These are phyloP conservation scores for Pluteus cervinus DNA, from an alignment of 768 basidiomycete genomes.

Conservation along the genomic window DNA sequence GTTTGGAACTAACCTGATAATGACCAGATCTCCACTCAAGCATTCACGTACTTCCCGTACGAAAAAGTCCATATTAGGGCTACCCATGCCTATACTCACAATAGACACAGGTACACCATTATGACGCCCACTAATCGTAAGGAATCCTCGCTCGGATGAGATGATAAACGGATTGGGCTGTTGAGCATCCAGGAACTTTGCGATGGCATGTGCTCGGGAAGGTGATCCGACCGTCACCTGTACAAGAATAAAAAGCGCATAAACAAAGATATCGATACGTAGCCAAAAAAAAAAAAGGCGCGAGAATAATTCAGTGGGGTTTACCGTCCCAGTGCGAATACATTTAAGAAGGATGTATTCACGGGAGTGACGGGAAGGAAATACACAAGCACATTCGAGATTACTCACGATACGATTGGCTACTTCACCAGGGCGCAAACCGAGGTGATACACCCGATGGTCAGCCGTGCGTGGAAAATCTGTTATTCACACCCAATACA, in stretches of 20 bases:
- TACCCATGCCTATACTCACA: conserved; percentile 81
- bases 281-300: too few species aligned
- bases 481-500: too few species aligned
- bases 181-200: conserved; percentile 51
- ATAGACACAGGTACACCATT: conserved; percentile 60
- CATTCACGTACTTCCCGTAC: conserved; percentile 76
- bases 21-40: conserved; percentile 51
- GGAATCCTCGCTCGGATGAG: conserved; percentile 69
- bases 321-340: too few species aligned
- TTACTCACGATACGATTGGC: conserved; percentile 68
- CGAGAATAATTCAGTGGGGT: too few species aligned
- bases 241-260: neutral
- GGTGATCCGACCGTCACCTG: conserved; percentile 74
- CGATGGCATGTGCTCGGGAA: conserved; percentile 57
- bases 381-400: conserved; percentile 1
- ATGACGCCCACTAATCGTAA: conserved; percentile 66
- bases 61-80: conserved; percentile 81
- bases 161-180: conserved; percentile 59
- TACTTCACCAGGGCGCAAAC: conserved; percentile 68
- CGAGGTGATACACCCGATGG: conserved; percentile 75
- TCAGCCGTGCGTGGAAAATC: conserved; percentile 76
- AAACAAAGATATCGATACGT: neutral
- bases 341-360: too few species aligned
- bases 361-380: conserved; percentile 2
- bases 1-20: conserved; percentile 39